Evolutionary conservation across 345 rosid species (phyloP), one percentile per base, ranked within the genome.

Genomic region (Aurinia saxatilis): DNA sequence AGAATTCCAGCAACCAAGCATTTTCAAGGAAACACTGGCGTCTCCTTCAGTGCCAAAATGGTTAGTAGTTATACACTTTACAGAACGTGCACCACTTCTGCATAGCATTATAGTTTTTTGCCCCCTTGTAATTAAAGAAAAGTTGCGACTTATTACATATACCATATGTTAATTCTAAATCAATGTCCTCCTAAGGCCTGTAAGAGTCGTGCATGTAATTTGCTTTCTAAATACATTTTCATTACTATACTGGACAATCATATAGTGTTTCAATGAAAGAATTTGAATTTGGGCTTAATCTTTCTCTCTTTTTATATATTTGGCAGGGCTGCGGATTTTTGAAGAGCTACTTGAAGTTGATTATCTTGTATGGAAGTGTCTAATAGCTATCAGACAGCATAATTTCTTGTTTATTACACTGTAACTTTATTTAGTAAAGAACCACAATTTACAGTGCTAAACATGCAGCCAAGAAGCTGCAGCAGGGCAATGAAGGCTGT

Each of bases 401-500:
- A 6, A 46, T 53, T 54, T 71, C 61, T 12, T 57, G 36, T 48
- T 59, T 45, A 59, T 19, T 30, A 42, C 55, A 64, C 49, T 30
- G 50, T 25, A 59, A 18, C 27, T 47, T 59, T 57, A 63, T 72
- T 16, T 66, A 67, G 49, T 25, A 49, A 42, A 44, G 65, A 59
- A 56, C 30, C 57, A 67, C 53, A 21, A 69, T 64, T 39, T 52
- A 45, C 60, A 58, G 17, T 65, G 67, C 57, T 77, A 56, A 57
- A 63, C 53, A 19, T 83, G 75, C 80, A 90, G 99, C 98, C 99
- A 63, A 90, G 98, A 78, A 95, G 99, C 86, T 90, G 98, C 81
- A 90, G 95, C 80, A 83, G 91, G 75, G 99, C 99, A 66, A 95
- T 95, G 98, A 95, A 86, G 74, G 99, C 98, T 76, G 99, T 86